Conservation (phyloP, 495 filamentous ascomycete genomes). For the Daldinia grandis region DNA sequence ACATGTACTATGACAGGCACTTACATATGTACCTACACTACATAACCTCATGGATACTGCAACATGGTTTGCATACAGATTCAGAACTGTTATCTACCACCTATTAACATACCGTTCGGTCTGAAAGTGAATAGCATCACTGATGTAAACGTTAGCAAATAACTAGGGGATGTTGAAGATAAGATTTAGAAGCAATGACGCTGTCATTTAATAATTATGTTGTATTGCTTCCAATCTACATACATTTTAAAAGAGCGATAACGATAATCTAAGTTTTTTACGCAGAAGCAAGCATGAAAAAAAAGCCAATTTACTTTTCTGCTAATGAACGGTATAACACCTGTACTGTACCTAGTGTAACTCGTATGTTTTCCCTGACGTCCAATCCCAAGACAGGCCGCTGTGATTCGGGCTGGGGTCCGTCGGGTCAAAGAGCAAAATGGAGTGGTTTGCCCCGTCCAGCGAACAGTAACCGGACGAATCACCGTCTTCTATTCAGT, state of each 20-base stretch:
- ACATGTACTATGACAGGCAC: not conserved
- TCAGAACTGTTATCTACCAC: conserved; percentile 21
- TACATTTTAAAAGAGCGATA: not conserved
- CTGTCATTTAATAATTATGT: conserved; percentile 19
- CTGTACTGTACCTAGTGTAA: not conserved
- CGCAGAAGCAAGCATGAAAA: not conserved
- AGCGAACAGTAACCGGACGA: conserved; percentile 32
- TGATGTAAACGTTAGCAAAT: conserved; percentile 17
- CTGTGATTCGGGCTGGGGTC: conserved; percentile 11
- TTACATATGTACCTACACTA: not conserved
- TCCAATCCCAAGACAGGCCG: conserved; percentile 19
- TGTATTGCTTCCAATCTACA: conserved; percentile 11
- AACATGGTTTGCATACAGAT: not conserved
- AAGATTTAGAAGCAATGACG: conserved; percentile 33
- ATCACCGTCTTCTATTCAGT: conserved; percentile 30
- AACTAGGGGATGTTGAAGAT: conserved; percentile 34
- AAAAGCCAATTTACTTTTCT: conserved; percentile 24
- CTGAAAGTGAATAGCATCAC: not conserved
- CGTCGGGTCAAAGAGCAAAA: conserved; percentile 35
- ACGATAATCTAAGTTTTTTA: too few relatives aligned
- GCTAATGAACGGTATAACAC: conserved; percentile 11
- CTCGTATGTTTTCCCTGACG: conserved; percentile 35
- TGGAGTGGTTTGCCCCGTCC: conserved; percentile 27
- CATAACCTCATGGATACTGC: too few relatives aligned
- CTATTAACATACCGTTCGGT: not conserved